Evolutionary conservation across 441 rosid genomes (phyloP), one percentile per base, ranked within the genome.

Genomic region (Pelargonium australe): DNA sequence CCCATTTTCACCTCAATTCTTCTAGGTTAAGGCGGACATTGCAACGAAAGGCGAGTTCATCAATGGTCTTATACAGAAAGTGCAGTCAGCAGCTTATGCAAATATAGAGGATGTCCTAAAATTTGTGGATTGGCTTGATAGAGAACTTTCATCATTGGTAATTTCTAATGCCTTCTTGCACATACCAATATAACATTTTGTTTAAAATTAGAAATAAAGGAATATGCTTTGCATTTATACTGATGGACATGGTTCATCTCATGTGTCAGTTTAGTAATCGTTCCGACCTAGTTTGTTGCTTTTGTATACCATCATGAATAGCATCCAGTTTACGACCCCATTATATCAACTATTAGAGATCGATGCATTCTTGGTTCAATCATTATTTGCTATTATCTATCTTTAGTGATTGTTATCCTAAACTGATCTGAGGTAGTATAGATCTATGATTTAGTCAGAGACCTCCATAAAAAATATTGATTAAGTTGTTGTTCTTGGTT

Each of bases 11-110:
- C 61, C 34, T 37, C 37, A 31, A 1, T 55, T 55, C 62, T 71
- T 80, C 68, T 77, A 92, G 98, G 85, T 92, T 74, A 92, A 82
- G 80, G 83, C 89, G 0, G 98, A 92, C 72, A 81, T 92, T 64
- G 87, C 90, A 82, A 92, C 96, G 69, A 92, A 85, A 69, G 96
- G 95, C 23, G 92, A 85, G 41, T 84, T 89, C 67, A 83, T 92
- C 76, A 83, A 86, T 44, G 78, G 84, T 74, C 94, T 92, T 73
- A 90, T 89, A 83, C 84, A 80, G 68, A 84, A 85, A 77, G 89
- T 92, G 65, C 78, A 83, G 49, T 81, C 83, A 72, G 84, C 90
- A 65, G 85, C 89, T 72, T 90, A 75, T 47, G 77, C 84, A 43
- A 86, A 89, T 66, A 90, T 92, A 76, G 95, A 87, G 69, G 92